phyloP scores from a whole-genome alignment of 257 asterid species.

The Solanum sejunctum region DNA sequence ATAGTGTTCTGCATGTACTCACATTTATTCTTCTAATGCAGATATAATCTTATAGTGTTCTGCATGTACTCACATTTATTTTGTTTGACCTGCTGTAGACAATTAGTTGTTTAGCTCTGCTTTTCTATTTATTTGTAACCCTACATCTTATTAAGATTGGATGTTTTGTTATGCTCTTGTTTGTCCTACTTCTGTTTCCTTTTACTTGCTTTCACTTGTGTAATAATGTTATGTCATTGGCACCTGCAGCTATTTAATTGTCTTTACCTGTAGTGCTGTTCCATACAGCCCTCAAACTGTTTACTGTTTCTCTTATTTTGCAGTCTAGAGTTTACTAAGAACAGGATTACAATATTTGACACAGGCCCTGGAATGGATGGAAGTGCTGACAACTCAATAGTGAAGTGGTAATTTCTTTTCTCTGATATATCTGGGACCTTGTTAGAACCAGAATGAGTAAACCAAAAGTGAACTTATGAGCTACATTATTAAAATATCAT shows the following conservation, averaged over 20 bases:
- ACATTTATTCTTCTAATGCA: not conserved
- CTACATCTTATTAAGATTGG: not conserved
- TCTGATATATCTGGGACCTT: not conserved
- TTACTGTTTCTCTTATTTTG: constrained; percentile 8
- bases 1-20: not conserved
- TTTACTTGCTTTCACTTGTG: not conserved
- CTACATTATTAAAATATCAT: not conserved
- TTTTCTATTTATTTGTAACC: not conserved
- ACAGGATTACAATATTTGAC: constrained; percentile 43
- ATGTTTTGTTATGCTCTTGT: not conserved
- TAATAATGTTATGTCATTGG: not conserved
- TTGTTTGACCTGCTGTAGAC: not conserved
- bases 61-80: not conserved
- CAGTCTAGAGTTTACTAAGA: constrained; percentile 27
- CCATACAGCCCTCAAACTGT: not conserved
- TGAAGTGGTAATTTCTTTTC: constrained; percentile 39
- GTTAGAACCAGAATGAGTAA: not conserved
- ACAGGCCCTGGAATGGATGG: constrained; percentile 87
- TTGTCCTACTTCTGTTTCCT: not conserved
- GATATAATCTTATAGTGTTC: not conserved
- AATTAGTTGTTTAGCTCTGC: not conserved
- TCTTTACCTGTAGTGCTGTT: not conserved
- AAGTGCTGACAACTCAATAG: constrained; percentile 38
- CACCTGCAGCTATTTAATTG: not conserved
- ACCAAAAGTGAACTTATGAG: not conserved